Conservation (phyloP, 2,329 filamentous ascomycete species). For the Pseudocercospora crystallina region DNA sequence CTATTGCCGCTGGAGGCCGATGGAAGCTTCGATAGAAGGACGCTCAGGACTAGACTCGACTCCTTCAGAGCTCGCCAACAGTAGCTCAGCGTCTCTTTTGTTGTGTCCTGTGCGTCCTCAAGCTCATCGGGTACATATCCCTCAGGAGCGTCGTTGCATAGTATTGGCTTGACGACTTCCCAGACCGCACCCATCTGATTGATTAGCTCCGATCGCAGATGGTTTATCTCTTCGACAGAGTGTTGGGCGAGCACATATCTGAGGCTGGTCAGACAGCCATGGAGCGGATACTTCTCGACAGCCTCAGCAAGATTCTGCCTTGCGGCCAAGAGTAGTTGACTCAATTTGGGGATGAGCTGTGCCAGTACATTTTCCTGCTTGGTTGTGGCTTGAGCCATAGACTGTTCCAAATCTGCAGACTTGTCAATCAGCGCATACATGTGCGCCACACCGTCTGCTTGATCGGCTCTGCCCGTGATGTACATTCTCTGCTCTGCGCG, state of each 20-base stretch:
- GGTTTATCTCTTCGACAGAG: constrained; percentile 1
- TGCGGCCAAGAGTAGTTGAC: constrained; percentile 64
- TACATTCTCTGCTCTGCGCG: constrained; percentile 58
- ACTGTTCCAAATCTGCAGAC: background rate
- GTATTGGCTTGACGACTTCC: constrained; percentile 69
- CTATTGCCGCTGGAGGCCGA: background rate
- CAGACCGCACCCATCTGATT: constrained; percentile 69
- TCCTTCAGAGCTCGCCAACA: constrained; percentile 95
- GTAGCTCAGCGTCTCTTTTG: constrained; percentile 89
- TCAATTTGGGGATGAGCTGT: constrained; percentile 60
- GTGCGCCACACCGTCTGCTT: constrained; percentile 86
- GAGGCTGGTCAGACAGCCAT: constrained; percentile 39
- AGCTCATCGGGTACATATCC: constrained; percentile 77
- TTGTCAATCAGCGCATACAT: constrained; percentile 67
- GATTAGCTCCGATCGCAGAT: constrained; percentile 3
- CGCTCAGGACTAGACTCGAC: constrained; percentile 63
- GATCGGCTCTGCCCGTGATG: constrained; percentile 78
- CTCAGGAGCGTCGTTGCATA: constrained; percentile 94
- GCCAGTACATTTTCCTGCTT: constrained; percentile 24
- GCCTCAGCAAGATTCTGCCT: constrained; percentile 65
- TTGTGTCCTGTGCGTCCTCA: constrained; percentile 70
- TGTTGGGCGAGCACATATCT: constrained; percentile 34
- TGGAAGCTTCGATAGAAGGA: constrained; percentile 7
- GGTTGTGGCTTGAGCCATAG: constrained; percentile 8
- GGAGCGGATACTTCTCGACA: constrained; percentile 47